These are phyloP conservation scores for Ophiostoma perfectum DNA, from an alignment of 2,329 filamentous ascomycete species.

Conservation along the genomic window DNA sequence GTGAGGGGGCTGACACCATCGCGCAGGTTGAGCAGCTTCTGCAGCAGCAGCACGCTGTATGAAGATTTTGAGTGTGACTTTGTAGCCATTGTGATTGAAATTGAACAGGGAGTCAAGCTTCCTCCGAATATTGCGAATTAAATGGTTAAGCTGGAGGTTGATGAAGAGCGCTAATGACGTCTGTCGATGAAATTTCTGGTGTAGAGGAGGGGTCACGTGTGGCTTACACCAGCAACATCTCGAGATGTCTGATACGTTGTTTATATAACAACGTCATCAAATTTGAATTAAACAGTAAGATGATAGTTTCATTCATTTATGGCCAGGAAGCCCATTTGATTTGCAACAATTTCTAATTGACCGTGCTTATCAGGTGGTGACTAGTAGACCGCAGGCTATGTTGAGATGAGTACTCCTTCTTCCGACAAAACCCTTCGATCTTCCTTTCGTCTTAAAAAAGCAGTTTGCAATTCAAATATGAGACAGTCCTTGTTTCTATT, in stretches of 20 bases:
- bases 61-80: constrained; percentile 27
- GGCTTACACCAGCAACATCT: neutral
- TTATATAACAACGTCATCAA: neutral
- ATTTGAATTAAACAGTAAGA: too few species aligned
- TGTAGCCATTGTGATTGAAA: constrained; percentile 8
- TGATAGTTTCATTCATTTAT: too few species aligned
- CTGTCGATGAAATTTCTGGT: constrained; percentile 6
- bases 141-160: neutral
- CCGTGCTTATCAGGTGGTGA: too few species aligned
- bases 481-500: too few species aligned
- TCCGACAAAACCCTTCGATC: too few species aligned
- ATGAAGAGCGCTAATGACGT: constrained; percentile 4
- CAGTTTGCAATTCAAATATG: too few species aligned
- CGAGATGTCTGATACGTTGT: too few species aligned
- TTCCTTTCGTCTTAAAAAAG: too few species aligned
- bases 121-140: neutral
- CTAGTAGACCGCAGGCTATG: too few species aligned
- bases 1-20: constrained; percentile 72
- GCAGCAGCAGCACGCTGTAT: constrained; percentile 30
- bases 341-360: too few species aligned
- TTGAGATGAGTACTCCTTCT: too few species aligned
- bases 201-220: constrained; percentile 1
- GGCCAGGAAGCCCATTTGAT: too few species aligned
- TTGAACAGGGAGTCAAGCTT: neutral
- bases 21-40: constrained; percentile 30